A percentile compares a stretch with the other conserved stretches of the same genome.
Conservation (phyloP, 805 yeast species). For the Candida adriatica region DNA sequence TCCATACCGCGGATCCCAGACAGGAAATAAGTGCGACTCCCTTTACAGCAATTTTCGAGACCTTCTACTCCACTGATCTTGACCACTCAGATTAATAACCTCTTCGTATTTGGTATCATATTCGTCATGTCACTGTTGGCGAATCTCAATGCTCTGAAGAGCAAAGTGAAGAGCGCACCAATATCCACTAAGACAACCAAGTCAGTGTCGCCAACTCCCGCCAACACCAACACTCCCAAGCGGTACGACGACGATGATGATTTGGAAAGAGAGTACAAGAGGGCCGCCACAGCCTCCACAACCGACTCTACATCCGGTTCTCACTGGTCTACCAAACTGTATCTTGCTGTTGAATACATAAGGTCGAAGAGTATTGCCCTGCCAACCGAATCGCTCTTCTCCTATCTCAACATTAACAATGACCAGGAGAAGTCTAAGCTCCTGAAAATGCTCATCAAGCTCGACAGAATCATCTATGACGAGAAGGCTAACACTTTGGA, state of each 20-base stretch:
- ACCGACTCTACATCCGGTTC: constrained; percentile 25
- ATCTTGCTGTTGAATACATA: constrained; percentile 87
- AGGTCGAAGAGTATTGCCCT: constrained; percentile 67
- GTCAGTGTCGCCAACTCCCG: constrained; percentile 2
- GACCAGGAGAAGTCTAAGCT: constrained; percentile 57
- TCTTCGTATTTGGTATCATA: too few relatives aligned
- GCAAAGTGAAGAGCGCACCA: constrained; percentile 52
- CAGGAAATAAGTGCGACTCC: background rate
- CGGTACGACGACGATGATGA: constrained; percentile 15
- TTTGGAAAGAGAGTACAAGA: constrained; percentile 21
- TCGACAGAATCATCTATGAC: constrained; percentile 72
- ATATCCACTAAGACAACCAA: constrained; percentile 27
- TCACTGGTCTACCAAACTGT: constrained; percentile 79
- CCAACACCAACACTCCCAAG: constrained; percentile 8
- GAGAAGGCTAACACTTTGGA: constrained; percentile 59
- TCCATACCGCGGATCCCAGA: too few relatives aligned
- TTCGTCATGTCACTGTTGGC: constrained; percentile 36
- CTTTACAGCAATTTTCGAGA: background rate
- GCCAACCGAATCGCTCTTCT: constrained; percentile 53
- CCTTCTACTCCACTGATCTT: background rate
- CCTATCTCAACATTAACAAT: constrained; percentile 45
- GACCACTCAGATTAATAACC: background rate
- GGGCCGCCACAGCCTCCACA: constrained; percentile 25
- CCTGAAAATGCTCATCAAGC: constrained; percentile 62
- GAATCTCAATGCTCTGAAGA: constrained; percentile 60